Percentiles rank a stretch among this genome's conserved stretches.
Conservation (phyloP, 805 yeast species). For the Zygosaccharomyces siamensis region DNA sequence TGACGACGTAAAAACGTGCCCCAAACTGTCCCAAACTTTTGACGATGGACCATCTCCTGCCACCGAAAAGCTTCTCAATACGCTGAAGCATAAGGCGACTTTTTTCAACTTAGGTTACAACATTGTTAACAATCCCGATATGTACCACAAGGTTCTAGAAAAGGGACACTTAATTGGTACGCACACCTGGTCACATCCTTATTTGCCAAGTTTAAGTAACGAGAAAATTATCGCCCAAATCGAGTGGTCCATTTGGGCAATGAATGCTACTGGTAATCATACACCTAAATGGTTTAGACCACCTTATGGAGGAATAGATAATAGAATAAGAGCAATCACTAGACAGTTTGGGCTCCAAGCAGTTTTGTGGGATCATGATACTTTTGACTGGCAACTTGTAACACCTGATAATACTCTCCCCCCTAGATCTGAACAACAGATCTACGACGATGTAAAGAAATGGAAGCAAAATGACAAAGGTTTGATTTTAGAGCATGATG, state of each 20-base stretch:
- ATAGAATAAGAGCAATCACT: constrained; percentile 73
- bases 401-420: constrained; percentile 35
- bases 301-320: constrained; percentile 93
- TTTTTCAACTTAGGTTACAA: constrained; percentile 85
- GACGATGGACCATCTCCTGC: constrained; percentile 90
- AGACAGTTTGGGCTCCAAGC: constrained; percentile 82
- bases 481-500: constrained; percentile 84
- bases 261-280: constrained; percentile 88
- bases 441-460: constrained; percentile 48
- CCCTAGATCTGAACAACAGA: constrained; percentile 44
- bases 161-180: constrained; percentile 78
- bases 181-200: constrained; percentile 92
- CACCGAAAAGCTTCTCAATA: constrained; percentile 55
- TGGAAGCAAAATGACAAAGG: constrained; percentile 56
- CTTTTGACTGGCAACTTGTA: constrained; percentile 83
- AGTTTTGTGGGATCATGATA: constrained; percentile 87
- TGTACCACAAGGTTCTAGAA: constrained; percentile 50
- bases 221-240: constrained; percentile 83
- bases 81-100: constrained; percentile 57
- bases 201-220: constrained; percentile 70
- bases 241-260: constrained; percentile 96
- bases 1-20: constrained; percentile 76
- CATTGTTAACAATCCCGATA: constrained; percentile 69
- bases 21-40: constrained; percentile 74
- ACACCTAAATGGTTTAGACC: constrained; percentile 93